Base-by-base conservation (phyloP, 2,329 filamentous ascomycete species). In the Podosphaera xanthii region DNA sequence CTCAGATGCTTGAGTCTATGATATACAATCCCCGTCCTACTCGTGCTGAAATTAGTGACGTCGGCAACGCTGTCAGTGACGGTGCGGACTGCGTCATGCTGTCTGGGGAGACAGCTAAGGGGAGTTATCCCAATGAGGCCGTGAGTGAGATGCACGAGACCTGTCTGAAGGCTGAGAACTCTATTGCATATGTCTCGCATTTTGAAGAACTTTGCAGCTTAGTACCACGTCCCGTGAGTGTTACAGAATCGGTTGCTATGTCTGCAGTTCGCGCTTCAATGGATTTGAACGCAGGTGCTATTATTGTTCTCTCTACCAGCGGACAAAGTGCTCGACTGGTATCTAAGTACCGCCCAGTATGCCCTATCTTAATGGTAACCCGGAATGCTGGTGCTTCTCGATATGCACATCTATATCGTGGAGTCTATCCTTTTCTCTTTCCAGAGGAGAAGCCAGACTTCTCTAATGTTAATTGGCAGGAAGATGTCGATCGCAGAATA, bases 1-100 rank as follows among this genome's bases (percentile, higher is more conserved):
- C 92, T 48, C 92, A 98, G 79, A 98, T 98, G 92, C 82, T 98
- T 67, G 92, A 98, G 81, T 95, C 89, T 64, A 98, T 98, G 92
- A 98, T 95, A 74, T 96, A 95, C 81, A 98, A 98, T 79, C 92
- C 92, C 66, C 87, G 92, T 63, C 92, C 92, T 58, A 98, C 92
- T 64, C 89, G 92, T 75, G 92, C 92, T 64, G 92, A 98, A 78
- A 94, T 98, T 72, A 94, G 87, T 70, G 92, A 98, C 71, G 92
- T 98, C 63, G 92, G 92, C 67, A 98, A 98, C 73, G 92, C 92
- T 65, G 89, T 98, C 65, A 87, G 94, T 58, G 92, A 98, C 70
- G 92, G 92, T 69, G 89, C 91, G 62, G 92, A 98, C 80, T 98
- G 92, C 75, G 92, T 98, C 73, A 98, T 98, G 92, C 80, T 98